Conservation (phyloP, 1,284 basidiomycete genomes). For the Cutaneotrichosporon cavernicola region DNA sequence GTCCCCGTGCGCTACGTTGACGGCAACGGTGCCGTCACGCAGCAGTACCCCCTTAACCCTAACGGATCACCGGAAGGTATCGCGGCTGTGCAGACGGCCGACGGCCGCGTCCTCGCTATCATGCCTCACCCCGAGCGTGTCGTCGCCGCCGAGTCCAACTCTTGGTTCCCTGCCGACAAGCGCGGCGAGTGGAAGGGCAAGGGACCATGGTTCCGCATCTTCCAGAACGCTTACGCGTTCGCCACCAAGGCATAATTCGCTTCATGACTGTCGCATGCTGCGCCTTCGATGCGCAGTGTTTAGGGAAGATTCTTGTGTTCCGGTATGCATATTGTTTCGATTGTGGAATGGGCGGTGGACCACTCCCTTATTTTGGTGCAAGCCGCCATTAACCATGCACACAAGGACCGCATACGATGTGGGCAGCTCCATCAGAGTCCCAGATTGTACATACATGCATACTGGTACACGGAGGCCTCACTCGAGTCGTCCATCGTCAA, state of each 20-base stretch:
- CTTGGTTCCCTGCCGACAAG: conserved; percentile 71
- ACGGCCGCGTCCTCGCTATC: conserved; percentile 84
- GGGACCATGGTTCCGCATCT: conserved; percentile 93
- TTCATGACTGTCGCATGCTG: not conserved
- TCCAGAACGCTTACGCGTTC: conserved; percentile 74
- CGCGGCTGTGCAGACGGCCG: conserved; percentile 79
- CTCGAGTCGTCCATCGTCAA: not conserved
- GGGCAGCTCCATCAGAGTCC: not conserved
- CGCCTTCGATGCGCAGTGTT: not conserved
- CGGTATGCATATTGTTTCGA: conserved; percentile 1
- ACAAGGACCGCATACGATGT: not conserved
- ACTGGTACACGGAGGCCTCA: not conserved
- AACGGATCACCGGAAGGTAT: conserved; percentile 88
- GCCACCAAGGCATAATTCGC: conserved; percentile 28
- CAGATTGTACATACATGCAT: not conserved
- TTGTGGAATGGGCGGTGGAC: not conserved
- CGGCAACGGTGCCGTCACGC: conserved; percentile 64
- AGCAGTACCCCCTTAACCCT: conserved; percentile 86
- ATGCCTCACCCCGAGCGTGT: conserved; percentile 96
- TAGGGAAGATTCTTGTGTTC: not conserved
- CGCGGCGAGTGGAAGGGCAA: conserved; percentile 64
- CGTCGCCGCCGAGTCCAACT: conserved; percentile 72
- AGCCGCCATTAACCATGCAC: no score
- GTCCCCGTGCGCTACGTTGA: conserved; percentile 78
- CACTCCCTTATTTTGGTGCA: no score